Conservation (phyloP, 2,329 filamentous ascomycete genomes). For the Sporothrix dimorphospora region DNA sequence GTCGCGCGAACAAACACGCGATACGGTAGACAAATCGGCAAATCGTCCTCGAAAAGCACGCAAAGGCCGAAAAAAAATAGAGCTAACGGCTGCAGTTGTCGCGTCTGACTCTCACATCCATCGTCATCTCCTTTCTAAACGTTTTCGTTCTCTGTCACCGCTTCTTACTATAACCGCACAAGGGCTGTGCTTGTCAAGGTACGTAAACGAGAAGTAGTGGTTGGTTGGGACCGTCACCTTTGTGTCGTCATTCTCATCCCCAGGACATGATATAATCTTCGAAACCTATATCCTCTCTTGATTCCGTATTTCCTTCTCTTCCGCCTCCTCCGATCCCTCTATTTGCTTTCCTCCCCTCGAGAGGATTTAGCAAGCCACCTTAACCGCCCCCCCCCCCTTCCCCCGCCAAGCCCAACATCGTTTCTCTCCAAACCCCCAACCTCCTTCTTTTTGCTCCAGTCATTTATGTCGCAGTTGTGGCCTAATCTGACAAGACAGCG, state of each 20-base stretch:
- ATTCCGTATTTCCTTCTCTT: not conserved
- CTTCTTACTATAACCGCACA: not conserved
- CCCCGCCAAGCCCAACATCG: constrained; percentile 4
- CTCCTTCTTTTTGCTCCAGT: constrained; percentile 3
- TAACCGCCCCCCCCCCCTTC: not conserved
- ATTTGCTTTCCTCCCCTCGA: not conserved
- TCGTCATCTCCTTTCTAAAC: not conserved
- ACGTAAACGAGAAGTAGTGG: too few relatives aligned
- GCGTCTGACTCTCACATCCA: not conserved
- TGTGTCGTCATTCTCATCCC: too few relatives aligned
- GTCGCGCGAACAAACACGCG: not conserved
- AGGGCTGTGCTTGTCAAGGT: not conserved
- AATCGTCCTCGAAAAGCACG: constrained; percentile 2
- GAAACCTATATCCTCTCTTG: not conserved
- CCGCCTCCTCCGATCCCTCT: not conserved
- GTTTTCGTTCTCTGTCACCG: not conserved
- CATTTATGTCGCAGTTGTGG: not conserved
- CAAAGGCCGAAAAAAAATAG: not conserved
- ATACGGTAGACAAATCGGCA: constrained; percentile 3
- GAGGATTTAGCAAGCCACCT: not conserved
- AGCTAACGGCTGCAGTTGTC: not conserved
- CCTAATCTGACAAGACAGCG: not conserved
- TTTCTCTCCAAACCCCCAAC: constrained; percentile 10
- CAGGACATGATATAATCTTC: not conserved
- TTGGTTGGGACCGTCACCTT: not conserved